Evolutionary conservation across 306 rosid species (phyloP), one percentile per base, ranked within the genome.

Genomic region (Abrus pulchellus): DNA sequence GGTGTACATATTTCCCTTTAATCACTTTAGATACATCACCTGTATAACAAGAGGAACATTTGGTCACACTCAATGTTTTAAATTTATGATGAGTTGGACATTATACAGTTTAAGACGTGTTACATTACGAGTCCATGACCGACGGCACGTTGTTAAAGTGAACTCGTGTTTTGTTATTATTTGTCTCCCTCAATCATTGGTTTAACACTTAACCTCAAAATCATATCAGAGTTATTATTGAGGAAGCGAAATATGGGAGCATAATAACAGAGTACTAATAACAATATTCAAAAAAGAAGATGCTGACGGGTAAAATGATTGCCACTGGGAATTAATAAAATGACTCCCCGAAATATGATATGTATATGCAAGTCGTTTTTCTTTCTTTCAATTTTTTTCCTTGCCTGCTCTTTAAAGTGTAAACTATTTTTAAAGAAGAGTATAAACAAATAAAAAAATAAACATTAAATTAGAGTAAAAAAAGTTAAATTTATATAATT

Each of bases 121-220:
- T 43, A 34, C 36, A 44, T 45, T 20, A 32, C 5, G 60, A 47
- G 65, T 49, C 27, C 82, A 34, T 41, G 64, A 76, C 44, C 33
- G 53, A 82, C 38, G 6, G 27, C 69, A 61, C 54, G 8, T 38
- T 45, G 40, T 70, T 77, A 77, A 71, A 63, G 79, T 44, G 45
- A 83, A 33, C 34, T 14, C 68, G 4, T 38, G 65, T 63, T 62
- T 82, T 68, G 61, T 76, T 7, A 29, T 41, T 43, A 50, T 28
- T 70, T 70, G 82, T 52, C 74, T 69, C 68, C 68, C 36, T 82
- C 78, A 41, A 43, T 52, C 44, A n/a, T 50, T 36, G 7, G 53
- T 52, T 34, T 63, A 72, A 33, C 29, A 47, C 29, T 53, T 41
- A 54, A 74, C 49, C 55, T 52, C 13, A 36, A 45, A 56, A 74